Evolutionary conservation across 805 yeast genomes (phyloP).

Genomic region (Yarrowia sp.): DNA sequence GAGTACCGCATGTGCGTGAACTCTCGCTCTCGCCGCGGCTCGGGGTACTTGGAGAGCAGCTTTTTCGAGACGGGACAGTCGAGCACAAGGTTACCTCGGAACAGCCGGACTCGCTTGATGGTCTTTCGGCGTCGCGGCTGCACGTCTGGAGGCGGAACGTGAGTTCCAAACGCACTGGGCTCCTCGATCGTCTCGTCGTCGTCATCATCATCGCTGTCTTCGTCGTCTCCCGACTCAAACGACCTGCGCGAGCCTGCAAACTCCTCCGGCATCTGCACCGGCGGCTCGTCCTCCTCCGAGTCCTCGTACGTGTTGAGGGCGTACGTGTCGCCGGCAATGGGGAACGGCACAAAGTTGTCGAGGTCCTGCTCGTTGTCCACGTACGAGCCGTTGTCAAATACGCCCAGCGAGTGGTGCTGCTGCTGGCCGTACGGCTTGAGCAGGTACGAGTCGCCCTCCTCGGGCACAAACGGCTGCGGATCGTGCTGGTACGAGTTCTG

Average conservation of each 20-base stretch:
- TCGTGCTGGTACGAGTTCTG: constrained; percentile 7
- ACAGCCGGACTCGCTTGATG: constrained; percentile 50
- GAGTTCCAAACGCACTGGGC: constrained; percentile 30
- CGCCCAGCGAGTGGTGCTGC: constrained; percentile 28
- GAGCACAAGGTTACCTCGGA: constrained; percentile 75
- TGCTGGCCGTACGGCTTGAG: constrained; percentile 22
- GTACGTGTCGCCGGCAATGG: constrained; percentile 42
- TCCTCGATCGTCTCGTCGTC: constrained; percentile 32
- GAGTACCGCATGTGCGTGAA: constrained; percentile 87
- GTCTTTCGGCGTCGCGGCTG: constrained; percentile 41
- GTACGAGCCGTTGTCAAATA: constrained; percentile 30
- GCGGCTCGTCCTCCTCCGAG: constrained; percentile 30
- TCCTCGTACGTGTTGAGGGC: constrained; percentile 39
- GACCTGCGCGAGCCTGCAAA: constrained; percentile 29
- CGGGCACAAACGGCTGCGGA: constrained; percentile 10
- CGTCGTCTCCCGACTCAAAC: constrained; percentile 35
- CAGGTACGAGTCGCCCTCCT: constrained; percentile 19
- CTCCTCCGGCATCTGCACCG: constrained; percentile 17
- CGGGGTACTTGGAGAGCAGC: constrained; percentile 54
- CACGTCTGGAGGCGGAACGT: constrained; percentile 34
- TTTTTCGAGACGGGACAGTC: constrained; percentile 86
- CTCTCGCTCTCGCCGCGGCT: constrained; percentile 54
- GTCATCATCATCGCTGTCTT: constrained; percentile 29
- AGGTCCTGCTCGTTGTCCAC: constrained; percentile 35
- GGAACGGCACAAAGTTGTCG: constrained; percentile 39